phyloP scores from a whole-genome alignment of 176 grass and related monocot genomes.

The Hyparrhenia diplandra region DNA sequence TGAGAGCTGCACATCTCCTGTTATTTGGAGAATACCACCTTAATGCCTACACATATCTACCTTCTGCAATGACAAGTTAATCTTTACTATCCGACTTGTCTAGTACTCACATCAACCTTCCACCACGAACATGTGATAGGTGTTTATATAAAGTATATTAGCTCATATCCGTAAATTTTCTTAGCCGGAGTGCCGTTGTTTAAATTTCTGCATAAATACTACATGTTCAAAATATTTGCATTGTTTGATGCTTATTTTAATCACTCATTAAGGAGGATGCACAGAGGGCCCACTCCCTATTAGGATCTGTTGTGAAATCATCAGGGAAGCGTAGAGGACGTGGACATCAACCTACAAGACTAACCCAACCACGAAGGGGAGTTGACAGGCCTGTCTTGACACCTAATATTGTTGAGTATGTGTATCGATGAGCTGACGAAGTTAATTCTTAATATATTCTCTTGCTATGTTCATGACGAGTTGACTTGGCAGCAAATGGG shows the following conservation, averaged over 20 bases:
- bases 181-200: background rate
- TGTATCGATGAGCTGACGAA: background rate
- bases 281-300: background rate
- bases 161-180: background rate
- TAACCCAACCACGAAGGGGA: slow-evolving; percentile 27
- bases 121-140: background rate
- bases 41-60: background rate
- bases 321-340: slow-evolving; percentile 25
- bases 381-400: slow-evolving; percentile 35
- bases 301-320: slow-evolving; percentile 14
- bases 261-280: slow-evolving; percentile 24
- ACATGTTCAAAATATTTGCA: background rate
- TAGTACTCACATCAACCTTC: background rate
- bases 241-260: background rate
- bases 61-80: slow-evolving; percentile 5
- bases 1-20: background rate
- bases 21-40: background rate
- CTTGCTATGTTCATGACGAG: slow-evolving; percentile 10
- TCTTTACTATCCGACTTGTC: slow-evolving; percentile 8
- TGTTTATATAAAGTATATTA: slow-evolving; percentile 4
- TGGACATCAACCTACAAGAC: slow-evolving; percentile 15
- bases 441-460: background rate
- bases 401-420: slow-evolving; percentile 32
- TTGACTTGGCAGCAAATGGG: slow-evolving; percentile 33
- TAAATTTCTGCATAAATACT: background rate